A percentile compares a stretch with the other conserved stretches of the same genome.
These are phyloP conservation scores for Hanseniaspora vineae DNA, from an alignment of 805 yeast genomes.

Conservation along the genomic window DNA sequence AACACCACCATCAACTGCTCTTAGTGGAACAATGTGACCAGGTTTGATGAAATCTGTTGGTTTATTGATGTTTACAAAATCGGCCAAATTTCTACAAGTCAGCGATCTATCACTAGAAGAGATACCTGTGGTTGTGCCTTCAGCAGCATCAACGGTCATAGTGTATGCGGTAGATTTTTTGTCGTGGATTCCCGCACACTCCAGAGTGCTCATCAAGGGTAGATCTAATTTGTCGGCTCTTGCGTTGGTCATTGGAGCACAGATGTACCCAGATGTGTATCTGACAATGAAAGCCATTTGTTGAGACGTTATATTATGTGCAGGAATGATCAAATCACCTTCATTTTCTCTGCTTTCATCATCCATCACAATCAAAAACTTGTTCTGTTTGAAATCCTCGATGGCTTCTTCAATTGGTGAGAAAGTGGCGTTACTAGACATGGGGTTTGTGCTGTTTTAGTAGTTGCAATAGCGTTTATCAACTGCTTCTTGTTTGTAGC, in stretches of 20 bases:
- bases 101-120: constrained; percentile 88
- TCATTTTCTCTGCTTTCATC: constrained; percentile 94
- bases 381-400: constrained; percentile 19
- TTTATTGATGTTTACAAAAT: constrained; percentile 28
- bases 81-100: constrained; percentile 64
- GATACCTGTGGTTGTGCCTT: constrained; percentile 94
- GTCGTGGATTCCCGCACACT: constrained; percentile 37
- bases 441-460: background rate
- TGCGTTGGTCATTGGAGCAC: constrained; percentile 72
- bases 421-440: constrained; percentile 4
- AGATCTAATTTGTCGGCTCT: constrained; percentile 72
- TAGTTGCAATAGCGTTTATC: too few species aligned
- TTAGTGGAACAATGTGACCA: constrained; percentile 86
- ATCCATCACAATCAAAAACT: constrained; percentile 91
- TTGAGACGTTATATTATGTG: constrained; percentile 60
- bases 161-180: constrained; percentile 97
- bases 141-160: constrained; percentile 71
- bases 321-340: constrained; percentile 95
- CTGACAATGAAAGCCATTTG: constrained; percentile 92
- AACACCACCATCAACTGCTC: constrained; percentile 82
- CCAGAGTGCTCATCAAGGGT: constrained; percentile 46
- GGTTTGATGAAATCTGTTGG: constrained; percentile 73
- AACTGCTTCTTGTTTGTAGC: too few species aligned
- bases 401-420: constrained; percentile 20
- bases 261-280: constrained; percentile 79